Evolutionary conservation across 306 rosid genomes (phyloP).

Genomic region (Comarum palustre): DNA sequence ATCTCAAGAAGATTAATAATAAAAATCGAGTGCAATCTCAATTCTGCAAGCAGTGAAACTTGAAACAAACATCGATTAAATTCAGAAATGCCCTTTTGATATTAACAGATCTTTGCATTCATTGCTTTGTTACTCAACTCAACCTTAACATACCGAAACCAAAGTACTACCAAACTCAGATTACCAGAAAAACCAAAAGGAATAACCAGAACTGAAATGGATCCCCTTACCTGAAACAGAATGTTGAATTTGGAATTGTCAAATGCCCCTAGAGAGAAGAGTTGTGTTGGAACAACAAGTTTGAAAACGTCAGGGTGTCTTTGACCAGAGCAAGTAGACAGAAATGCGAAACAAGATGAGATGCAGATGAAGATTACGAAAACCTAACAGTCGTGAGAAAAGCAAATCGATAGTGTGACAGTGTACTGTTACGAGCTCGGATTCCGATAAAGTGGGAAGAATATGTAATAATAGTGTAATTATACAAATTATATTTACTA

Average conservation of each 20-base stretch:
- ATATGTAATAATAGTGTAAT: no score
- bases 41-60: slow-evolving; percentile 7
- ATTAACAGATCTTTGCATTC: slow-evolving; percentile 17
- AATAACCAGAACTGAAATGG: slow-evolving; percentile 21
- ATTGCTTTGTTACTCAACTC: slow-evolving; percentile 16
- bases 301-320: slow-evolving; percentile 16
- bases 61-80: slow-evolving; percentile 20
- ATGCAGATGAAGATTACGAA: slow-evolving; percentile 19
- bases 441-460: slow-evolving; percentile 39
- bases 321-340: slow-evolving; percentile 19
- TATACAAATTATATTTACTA: no score
- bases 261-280: slow-evolving; percentile 9
- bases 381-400: slow-evolving; percentile 23
- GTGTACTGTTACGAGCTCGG: slow-evolving; percentile 30
- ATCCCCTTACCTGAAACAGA: slow-evolving; percentile 53
- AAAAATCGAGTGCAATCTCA: slow-evolving; percentile 6
- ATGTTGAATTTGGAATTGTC: slow-evolving; percentile 15
- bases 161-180: slow-evolving; percentile 17
- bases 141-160: slow-evolving; percentile 7
- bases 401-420: slow-evolving; percentile 27
- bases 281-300: not conserved
- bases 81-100: slow-evolving; percentile 10
- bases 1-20: slow-evolving; percentile 2
- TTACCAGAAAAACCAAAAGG: not conserved
- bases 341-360: slow-evolving; percentile 40